These are phyloP conservation scores for Phytophthora sp. DNA, from an alignment of 352 stramenopile genomes.

Conservation along the genomic window DNA sequence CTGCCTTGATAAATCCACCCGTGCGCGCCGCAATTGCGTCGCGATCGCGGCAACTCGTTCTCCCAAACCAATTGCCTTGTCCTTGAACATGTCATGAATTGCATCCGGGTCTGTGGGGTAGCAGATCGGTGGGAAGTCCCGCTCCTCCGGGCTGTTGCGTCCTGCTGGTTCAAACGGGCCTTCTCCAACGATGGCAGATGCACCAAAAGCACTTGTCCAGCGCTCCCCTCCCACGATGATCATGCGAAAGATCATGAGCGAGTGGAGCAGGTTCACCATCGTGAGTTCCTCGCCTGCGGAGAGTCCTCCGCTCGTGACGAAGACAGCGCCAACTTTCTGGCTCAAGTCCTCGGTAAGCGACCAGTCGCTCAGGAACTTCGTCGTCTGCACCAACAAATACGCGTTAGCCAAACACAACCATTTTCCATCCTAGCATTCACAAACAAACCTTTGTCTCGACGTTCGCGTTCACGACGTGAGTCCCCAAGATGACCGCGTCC, in stretches of 20 bases:
- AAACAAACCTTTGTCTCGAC: slow-evolving; percentile 76
- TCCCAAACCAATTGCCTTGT: slow-evolving; percentile 82
- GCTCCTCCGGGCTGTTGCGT: slow-evolving; percentile 12
- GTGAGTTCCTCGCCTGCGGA: slow-evolving; percentile 85
- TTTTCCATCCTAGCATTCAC: neutral
- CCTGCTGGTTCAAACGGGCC: slow-evolving; percentile 55
- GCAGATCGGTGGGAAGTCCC: slow-evolving; percentile 56
- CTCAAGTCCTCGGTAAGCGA: slow-evolving; percentile 73
- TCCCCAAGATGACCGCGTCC: slow-evolving; percentile 85
- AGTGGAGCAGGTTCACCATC: slow-evolving; percentile 87
- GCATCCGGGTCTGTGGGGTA: slow-evolving; percentile 61
- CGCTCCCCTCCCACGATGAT: slow-evolving; percentile 83
- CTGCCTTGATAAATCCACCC: slow-evolving; percentile 15
- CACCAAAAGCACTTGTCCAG: slow-evolving; percentile 89
- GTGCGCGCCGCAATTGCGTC: slow-evolving; percentile 29
- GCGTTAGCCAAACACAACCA: neutral
- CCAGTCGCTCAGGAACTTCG: slow-evolving; percentile 77
- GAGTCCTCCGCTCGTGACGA: slow-evolving; percentile 84
- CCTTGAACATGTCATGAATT: slow-evolving; percentile 79
- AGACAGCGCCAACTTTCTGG: slow-evolving; percentile 85
- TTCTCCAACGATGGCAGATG: slow-evolving; percentile 81
- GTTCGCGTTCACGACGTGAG: slow-evolving; percentile 89
- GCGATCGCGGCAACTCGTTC: slow-evolving; percentile 67
- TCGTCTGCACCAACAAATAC: slow-evolving; percentile 43
- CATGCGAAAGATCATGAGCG: slow-evolving; percentile 90